Evolutionary conservation across 2,329 filamentous ascomycete genomes (phyloP), one percentile per base, ranked within the genome.

Genomic region (Hypoxylon sp.): DNA sequence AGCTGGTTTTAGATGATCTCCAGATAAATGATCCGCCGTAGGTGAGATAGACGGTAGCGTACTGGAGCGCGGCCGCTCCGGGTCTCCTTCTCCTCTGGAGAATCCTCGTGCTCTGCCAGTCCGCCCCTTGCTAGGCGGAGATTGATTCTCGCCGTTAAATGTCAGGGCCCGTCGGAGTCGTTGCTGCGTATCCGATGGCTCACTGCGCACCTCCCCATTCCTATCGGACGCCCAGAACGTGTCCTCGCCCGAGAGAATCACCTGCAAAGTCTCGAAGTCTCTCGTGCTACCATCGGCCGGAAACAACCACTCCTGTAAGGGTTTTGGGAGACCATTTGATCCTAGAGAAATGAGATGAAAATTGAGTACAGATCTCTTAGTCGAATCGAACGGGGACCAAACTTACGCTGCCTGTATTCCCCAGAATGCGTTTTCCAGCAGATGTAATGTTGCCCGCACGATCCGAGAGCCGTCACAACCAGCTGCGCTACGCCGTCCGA

Each of bases 381-480:
- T 28, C 3, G 4, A n/a, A 46, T 10, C 4, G 52, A 36, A 25
- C 2, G 43, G 17, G 5, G 17, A 30, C 7, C 23, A 14, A 7
- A 67, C 73, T 68, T 68, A 77, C 76, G 70, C 62, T 78, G 76
- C 46, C 60, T 73, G 38, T 75, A 76, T 49, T 72, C 70, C 7
- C 76, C 76, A 3, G 65, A 66, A 11, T 62, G 65, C 3, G 75
- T 77, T 65, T 75, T 78, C 76, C 76, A 78, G 53, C 76, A 77
- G 34, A 78, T 75, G 53, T 78, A 78, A 50, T 75, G 75, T 25
- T 73, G 68, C 28, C 76, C 76, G 32, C 67, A 61, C 2, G 75
- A 74, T 21, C 76, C 76, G 2, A 78, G 69, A 36, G 76, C 76
- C 1, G 76, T 78, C n/a, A 78, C 76, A 48, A 76, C 73, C 19